Percentiles rank a stretch among this genome's conserved stretches.
phyloP scores from a whole-genome alignment of 805 yeast genomes.

The Sugiyamaella floridensis region DNA sequence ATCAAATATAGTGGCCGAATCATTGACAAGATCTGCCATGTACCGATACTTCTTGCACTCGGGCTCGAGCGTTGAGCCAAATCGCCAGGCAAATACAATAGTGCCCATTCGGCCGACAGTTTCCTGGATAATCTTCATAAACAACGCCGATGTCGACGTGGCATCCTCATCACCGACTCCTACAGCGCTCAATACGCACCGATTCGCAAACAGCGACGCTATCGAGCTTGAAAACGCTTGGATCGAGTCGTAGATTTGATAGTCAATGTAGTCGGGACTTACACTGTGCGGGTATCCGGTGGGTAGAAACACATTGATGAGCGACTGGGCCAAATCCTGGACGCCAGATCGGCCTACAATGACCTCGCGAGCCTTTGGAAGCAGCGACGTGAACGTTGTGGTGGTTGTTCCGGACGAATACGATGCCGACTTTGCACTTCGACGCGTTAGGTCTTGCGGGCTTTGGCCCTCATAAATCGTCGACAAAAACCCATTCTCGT shows the following conservation, averaged over 20 bases:
- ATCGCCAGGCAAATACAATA: slow-evolving; percentile 31
- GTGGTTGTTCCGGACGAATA: not conserved
- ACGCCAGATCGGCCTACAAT: slow-evolving; percentile 5
- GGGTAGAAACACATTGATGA: slow-evolving; percentile 30
- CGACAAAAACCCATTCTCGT: slow-evolving; percentile 20
- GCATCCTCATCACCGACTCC: slow-evolving; percentile 34
- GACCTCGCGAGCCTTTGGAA: not conserved
- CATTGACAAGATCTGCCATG: slow-evolving; percentile 31
- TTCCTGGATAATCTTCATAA: slow-evolving; percentile 32
- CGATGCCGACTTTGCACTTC: not conserved
- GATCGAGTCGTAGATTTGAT: slow-evolving; percentile 33
- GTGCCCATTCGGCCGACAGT: slow-evolving; percentile 33
- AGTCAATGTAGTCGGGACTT: slow-evolving; percentile 27
- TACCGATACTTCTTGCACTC: slow-evolving; percentile 33
- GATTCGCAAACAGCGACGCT: slow-evolving; percentile 29
- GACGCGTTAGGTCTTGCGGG: slow-evolving; percentile 5
- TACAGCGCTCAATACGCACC: slow-evolving; percentile 31
- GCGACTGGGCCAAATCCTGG: slow-evolving; percentile 16
- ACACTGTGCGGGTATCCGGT: slow-evolving; percentile 33
- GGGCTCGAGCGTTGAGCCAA: slow-evolving; percentile 30
- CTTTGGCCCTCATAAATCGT: slow-evolving; percentile 16
- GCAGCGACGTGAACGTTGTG: not conserved
- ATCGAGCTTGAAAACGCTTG: slow-evolving; percentile 33
- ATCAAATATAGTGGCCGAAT: slow-evolving; percentile 30
- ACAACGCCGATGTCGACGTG: slow-evolving; percentile 32